Base-by-base conservation (phyloP, 2,329 filamentous ascomycete genomes). In the Bimuria novae-zelandiae region DNA sequence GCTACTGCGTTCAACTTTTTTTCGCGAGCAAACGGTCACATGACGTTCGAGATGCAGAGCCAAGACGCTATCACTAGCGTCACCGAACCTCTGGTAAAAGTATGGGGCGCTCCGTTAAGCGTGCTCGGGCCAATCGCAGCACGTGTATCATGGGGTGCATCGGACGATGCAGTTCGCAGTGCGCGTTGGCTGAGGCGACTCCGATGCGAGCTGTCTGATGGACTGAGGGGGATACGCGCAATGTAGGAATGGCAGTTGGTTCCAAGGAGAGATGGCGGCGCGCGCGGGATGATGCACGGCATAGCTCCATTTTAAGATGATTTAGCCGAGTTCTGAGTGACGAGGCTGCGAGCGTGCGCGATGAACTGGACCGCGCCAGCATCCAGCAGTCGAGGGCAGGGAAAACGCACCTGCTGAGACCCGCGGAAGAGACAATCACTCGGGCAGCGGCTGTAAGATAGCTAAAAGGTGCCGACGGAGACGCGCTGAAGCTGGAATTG, bases 221-320 rank as follows among this genome's bases (percentile, higher is more conserved):
- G 10, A 2, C 14, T 16, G 14, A 7, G 8, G n/a, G 8, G 33
- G 8, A 12, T n/a, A 36, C 33, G 33, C 14, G 7, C 33, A 36
- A 4, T 16, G 33, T 6, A n/a, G 3, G 14, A 36, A 17, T 3
- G 3, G 33, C 33, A 36, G 14, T 17, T 12, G 14, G n/a, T n/a
- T 4, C 7, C n/a, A n/a, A 21, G 21, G 17, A 17, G 19, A 25
- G 17, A 27, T 46, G 30, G n/a, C 43, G 32, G 40, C 30, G 29
- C 17, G 11, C 16, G 43, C 21, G 43, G 30, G 43, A 25, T 25
- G 30, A 36, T 36, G 30, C 7, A 12, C 30, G n/a, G 19, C 43
- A 46, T 46, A 30, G 43, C 19, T 64, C 62, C 66, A 52, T 36
- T 30, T 19, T 16, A 25, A 40, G 43, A 40, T 41, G 29, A 22